Evolutionary conservation across 1,139 yeast genomes (phyloP).

Genomic region (Eremothecium coryli): DNA sequence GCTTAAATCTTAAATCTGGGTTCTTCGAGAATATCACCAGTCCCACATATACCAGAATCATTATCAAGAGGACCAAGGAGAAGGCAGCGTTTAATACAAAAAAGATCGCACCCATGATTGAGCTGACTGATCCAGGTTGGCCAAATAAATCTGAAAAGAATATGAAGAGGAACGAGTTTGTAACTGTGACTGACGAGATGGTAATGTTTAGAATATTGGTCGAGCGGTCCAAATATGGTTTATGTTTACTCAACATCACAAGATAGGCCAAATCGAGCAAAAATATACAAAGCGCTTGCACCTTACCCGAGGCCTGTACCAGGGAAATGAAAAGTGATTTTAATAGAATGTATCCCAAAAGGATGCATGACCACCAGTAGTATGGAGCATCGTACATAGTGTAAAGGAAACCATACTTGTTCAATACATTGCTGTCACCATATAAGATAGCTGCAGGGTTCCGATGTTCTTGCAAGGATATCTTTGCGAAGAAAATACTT

Average conservation of each 20-base stretch:
- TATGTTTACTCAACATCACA: slow-evolving; percentile 43
- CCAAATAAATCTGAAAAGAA: slow-evolving; percentile 68
- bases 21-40: slow-evolving; percentile 58
- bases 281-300: slow-evolving; percentile 58
- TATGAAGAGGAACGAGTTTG: slow-evolving; percentile 64
- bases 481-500: slow-evolving; percentile 47
- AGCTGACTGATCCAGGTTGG: slow-evolving; percentile 56
- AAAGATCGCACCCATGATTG: slow-evolving; percentile 75
- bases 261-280: slow-evolving; percentile 57
- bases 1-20: slow-evolving; percentile 76
- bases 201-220: slow-evolving; percentile 60
- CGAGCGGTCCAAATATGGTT: slow-evolving; percentile 64
- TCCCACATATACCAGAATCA: slow-evolving; percentile 50
- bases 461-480: slow-evolving; percentile 44
- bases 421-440: slow-evolving; percentile 55
- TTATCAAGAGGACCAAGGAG: slow-evolving; percentile 51
- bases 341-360: slow-evolving; percentile 45
- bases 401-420: slow-evolving; percentile 68
- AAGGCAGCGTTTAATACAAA: slow-evolving; percentile 72
- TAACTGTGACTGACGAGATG: slow-evolving; percentile 53
- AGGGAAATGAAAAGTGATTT: slow-evolving; percentile 60
- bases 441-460: slow-evolving; percentile 74
- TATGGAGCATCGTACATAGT: slow-evolving; percentile 71
- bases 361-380: slow-evolving; percentile 65
- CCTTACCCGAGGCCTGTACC: slow-evolving; percentile 61